Conservation (phyloP, 495 filamentous ascomycete genomes). For the Penicillium bialowiezense region DNA sequence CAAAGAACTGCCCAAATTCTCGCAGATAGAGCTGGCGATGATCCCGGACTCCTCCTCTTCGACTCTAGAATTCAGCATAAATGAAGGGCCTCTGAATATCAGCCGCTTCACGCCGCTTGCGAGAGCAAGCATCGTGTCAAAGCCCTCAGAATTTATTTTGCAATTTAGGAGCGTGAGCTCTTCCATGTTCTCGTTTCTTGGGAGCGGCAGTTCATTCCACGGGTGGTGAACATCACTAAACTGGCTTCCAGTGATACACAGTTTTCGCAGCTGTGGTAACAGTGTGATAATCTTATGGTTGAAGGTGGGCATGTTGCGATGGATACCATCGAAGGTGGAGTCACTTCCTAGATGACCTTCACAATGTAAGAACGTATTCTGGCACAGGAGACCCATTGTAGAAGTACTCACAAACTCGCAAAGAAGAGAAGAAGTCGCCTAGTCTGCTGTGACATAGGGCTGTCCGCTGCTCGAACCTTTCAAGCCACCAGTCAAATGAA, state of each 20-base stretch:
- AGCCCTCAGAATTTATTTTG: not conserved
- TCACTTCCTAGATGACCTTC: not conserved
- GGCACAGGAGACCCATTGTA: no score
- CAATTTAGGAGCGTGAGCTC: not conserved
- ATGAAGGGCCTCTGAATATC: not conserved
- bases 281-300: not conserved
- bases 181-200: not conserved
- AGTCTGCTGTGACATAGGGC: no score
- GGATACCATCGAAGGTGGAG: not conserved
- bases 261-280: not conserved
- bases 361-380: not conserved
- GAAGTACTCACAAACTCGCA: no score
- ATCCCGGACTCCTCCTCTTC: not conserved
- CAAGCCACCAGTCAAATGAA: no score
- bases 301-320: no score
- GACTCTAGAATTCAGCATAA: not conserved
- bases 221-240: not conserved
- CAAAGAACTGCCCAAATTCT: not conserved
- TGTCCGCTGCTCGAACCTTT: no score
- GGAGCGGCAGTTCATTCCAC: no score
- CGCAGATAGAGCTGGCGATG: no score
- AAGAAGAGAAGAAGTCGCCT: no score
- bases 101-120: not conserved
- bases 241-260: not conserved
- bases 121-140: not conserved